Conservation (phyloP, 345 rosid genomes). For the Pistacia atlantica region DNA sequence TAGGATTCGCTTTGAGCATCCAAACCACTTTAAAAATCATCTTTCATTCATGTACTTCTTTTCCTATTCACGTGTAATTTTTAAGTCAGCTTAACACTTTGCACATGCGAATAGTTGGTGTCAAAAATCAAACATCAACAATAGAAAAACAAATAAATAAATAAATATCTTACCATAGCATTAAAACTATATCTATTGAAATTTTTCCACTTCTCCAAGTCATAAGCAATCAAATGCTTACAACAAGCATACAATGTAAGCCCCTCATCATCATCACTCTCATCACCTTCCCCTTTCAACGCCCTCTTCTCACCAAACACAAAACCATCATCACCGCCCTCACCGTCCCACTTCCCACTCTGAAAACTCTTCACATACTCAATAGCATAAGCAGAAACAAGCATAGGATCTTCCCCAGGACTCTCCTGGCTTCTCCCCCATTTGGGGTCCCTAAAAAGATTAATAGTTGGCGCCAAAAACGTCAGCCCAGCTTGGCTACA, state of each 20-base stretch:
- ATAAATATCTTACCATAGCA: constrained; percentile 60
- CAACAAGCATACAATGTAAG: constrained; percentile 95
- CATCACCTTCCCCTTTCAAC: constrained; percentile 30
- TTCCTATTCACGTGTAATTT: too few relatives aligned
- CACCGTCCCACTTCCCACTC: constrained; percentile 33
- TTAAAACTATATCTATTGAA: constrained; percentile 81
- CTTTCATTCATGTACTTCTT: too few relatives aligned
- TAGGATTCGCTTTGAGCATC: too few relatives aligned
- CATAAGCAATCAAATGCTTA: constrained; percentile 92
- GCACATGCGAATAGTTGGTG: too few relatives aligned
- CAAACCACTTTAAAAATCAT: too few relatives aligned
- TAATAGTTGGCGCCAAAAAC: constrained; percentile 90
- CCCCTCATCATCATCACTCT: constrained; percentile 36
- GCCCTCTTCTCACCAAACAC: constrained; percentile 32
- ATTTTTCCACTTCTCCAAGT: constrained; percentile 78
- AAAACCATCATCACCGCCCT: constrained; percentile 16
- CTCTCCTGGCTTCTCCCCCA: constrained; percentile 99
- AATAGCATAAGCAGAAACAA: constrained; percentile 67
- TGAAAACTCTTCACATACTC: constrained; percentile 84
- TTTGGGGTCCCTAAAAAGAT: constrained; percentile 87
- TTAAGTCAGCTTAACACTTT: too few relatives aligned
- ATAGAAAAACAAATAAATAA: not conserved
- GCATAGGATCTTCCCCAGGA: constrained; percentile 93
- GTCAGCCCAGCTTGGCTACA: constrained; percentile 84
- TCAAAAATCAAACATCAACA: too few relatives aligned